Percentiles rank a stretch among this genome's conserved stretches.
These are phyloP conservation scores for Auxenochlorella pyrenoidosa DNA, from an alignment of 139 green algal genomes.

Conservation along the genomic window DNA sequence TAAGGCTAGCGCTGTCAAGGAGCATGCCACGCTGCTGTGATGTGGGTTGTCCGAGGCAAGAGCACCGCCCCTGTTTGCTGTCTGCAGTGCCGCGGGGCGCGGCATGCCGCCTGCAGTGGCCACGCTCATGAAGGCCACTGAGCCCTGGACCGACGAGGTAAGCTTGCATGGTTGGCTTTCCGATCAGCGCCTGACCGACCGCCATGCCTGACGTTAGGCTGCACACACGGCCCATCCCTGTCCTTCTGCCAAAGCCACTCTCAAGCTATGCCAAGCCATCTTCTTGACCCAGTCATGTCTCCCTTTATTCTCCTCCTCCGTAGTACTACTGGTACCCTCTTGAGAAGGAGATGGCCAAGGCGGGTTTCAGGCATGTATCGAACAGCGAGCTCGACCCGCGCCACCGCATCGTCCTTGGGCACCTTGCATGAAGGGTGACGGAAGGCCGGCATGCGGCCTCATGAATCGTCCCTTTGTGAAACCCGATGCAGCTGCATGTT, in stretches of 20 bases:
- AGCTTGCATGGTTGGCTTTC: not conserved
- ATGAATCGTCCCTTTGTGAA: no score
- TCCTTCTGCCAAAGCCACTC: not conserved
- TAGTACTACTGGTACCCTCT: slow-evolving; percentile 10
- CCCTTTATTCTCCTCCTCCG: not conserved
- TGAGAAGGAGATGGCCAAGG: not conserved
- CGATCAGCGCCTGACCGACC: no score
- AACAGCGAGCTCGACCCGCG: slow-evolving; percentile 15
- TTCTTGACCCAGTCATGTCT: not conserved
- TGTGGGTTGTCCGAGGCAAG: not conserved
- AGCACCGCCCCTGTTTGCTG: not conserved
- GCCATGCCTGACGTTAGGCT: not conserved
- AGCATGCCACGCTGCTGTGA: not conserved
- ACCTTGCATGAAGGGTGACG: not conserved
- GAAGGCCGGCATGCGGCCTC: no score
- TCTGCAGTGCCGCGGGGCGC: slow-evolving; percentile 11
- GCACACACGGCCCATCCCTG: not conserved
- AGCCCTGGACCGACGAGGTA: slow-evolving; percentile 73
- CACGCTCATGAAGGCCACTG: slow-evolving; percentile 57
- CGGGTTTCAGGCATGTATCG: slow-evolving; percentile 6
- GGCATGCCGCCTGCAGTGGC: slow-evolving; percentile 13
- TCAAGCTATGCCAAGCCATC: not conserved
- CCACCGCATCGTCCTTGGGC: slow-evolving; percentile 18
- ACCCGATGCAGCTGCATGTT: no score
- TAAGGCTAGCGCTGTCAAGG: no score